A percentile compares a stretch with the other conserved stretches of the same genome.
Conservation (phyloP, 208 protist genomes). For the Leishmania amazonensis region DNA sequence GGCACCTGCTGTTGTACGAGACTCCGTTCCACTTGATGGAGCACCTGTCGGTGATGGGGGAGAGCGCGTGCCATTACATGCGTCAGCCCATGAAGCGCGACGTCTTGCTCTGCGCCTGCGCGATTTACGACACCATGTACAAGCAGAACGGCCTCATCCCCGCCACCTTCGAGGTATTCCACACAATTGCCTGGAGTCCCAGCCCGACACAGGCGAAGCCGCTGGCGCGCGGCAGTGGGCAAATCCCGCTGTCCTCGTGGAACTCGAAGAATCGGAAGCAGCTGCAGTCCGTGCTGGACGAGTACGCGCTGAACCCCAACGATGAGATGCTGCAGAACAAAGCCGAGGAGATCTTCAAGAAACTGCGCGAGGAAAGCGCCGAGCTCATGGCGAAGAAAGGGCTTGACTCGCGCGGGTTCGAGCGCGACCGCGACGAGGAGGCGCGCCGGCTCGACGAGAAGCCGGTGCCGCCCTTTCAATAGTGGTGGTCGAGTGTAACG, state of each 20-base stretch:
- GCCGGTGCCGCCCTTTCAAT: constrained; percentile 74
- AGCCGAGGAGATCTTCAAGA: constrained; percentile 76
- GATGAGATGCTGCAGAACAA: constrained; percentile 61
- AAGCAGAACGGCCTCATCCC: constrained; percentile 83
- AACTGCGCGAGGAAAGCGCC: constrained; percentile 74
- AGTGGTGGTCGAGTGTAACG: not conserved
- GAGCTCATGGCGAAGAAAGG: constrained; percentile 67
- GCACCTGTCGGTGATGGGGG: constrained; percentile 87
- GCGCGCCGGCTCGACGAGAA: constrained; percentile 56
- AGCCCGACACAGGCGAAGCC: constrained; percentile 85
- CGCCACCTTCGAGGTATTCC: constrained; percentile 92
- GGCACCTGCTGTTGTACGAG: constrained; percentile 87
- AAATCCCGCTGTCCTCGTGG: constrained; percentile 71
- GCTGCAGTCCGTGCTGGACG: constrained; percentile 77
- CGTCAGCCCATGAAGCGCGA: constrained; percentile 70
- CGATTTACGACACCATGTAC: constrained; percentile 89
- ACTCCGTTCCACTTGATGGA: constrained; percentile 92
- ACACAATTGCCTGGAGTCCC: constrained; percentile 91
- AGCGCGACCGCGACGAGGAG: constrained; percentile 61
- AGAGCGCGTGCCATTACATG: constrained; percentile 80
- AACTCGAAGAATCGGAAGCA: constrained; percentile 74
- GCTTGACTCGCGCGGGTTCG: constrained; percentile 55
- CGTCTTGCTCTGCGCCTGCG: constrained; percentile 73
- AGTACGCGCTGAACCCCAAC: constrained; percentile 84
- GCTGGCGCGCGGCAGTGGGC: constrained; percentile 77